Percentiles rank a stretch among this genome's conserved stretches.
phyloP scores from a whole-genome alignment of 768 basidiomycete genomes.

The Naganishia vishniacii region DNA sequence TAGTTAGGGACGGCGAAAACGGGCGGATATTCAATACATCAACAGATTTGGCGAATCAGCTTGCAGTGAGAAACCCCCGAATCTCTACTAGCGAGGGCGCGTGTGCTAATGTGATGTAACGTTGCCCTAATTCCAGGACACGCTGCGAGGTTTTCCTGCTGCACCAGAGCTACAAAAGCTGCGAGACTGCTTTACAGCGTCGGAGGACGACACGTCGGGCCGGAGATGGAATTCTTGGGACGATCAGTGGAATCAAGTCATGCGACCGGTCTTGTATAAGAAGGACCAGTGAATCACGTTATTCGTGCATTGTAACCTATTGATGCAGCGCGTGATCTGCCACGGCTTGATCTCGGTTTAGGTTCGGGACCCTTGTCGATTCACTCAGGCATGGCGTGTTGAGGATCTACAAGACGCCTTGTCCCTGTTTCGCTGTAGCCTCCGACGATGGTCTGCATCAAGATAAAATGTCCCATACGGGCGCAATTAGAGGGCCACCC shows the following conservation, averaged over 20 bases:
- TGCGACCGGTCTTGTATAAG: conserved; percentile 57
- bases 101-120: too few relatives aligned
- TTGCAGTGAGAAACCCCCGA: conserved; percentile 50
- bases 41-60: conserved; percentile 62
- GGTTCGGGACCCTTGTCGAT: too few relatives aligned
- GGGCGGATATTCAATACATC: conserved; percentile 71
- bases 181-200: conserved; percentile 53
- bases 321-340: background rate
- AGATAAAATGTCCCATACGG: too few relatives aligned
- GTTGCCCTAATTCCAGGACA: too few relatives aligned
- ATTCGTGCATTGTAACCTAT: too few relatives aligned
- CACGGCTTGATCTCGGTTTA: too few relatives aligned
- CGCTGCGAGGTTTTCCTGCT: conserved; percentile 61
- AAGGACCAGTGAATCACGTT: conserved; percentile 7
- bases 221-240: conserved; percentile 74
- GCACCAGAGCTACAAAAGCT: conserved; percentile 56
- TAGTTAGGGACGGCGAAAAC: conserved; percentile 77
- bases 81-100: too few relatives aligned
- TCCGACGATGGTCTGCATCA: too few relatives aligned
- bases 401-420: too few relatives aligned
- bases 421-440: too few relatives aligned
- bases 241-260: conserved; percentile 70
- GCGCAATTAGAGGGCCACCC: too few relatives aligned
- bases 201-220: conserved; percentile 31
- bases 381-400: too few relatives aligned